Conservation (phyloP, 2,329 filamentous ascomycete species). For the Fusarium humuli region DNA sequence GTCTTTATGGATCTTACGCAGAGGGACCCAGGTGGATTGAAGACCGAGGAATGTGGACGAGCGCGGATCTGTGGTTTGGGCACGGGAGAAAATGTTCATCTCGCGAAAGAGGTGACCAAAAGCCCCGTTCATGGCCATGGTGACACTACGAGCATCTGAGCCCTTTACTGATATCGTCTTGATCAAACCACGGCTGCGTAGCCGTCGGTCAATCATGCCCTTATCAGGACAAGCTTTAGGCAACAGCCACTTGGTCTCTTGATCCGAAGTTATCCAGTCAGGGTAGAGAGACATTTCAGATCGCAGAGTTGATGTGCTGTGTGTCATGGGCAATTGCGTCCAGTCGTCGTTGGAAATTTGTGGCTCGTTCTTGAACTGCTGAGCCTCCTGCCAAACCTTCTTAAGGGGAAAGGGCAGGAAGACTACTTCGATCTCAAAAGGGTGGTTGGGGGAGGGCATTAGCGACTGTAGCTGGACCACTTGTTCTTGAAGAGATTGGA, state of each 20-base stretch:
- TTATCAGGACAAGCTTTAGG: conserved; percentile 75
- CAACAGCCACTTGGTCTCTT: conserved; percentile 70
- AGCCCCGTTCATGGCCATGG: conserved; percentile 69
- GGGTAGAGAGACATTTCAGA: conserved; percentile 61
- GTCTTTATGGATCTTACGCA: conserved; percentile 81
- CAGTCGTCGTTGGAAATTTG: conserved; percentile 61
- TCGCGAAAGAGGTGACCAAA: conserved; percentile 69
- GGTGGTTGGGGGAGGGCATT: conserved; percentile 70
- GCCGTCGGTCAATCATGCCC: conserved; percentile 73
- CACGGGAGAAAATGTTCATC: conserved; percentile 53
- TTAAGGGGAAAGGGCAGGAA: conserved; percentile 76
- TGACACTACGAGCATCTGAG: conserved; percentile 75
- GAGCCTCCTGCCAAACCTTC: conserved; percentile 64
- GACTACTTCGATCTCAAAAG: conserved; percentile 82
- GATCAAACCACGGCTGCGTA: conserved; percentile 80
- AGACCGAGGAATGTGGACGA: conserved; percentile 68
- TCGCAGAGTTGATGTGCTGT: conserved; percentile 58
- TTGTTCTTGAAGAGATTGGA: conserved; percentile 63
- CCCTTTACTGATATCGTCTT: conserved; percentile 71
- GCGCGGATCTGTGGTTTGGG: conserved; percentile 44
- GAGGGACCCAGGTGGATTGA: conserved; percentile 76
- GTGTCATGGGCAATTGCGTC: conserved; percentile 65
- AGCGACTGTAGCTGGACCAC: conserved; percentile 68
- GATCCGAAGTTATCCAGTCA: conserved; percentile 60
- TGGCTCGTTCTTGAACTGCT: conserved; percentile 59